Evolutionary conservation across 257 asterid species (phyloP).

Genomic region (Fraxinus cuspidata): DNA sequence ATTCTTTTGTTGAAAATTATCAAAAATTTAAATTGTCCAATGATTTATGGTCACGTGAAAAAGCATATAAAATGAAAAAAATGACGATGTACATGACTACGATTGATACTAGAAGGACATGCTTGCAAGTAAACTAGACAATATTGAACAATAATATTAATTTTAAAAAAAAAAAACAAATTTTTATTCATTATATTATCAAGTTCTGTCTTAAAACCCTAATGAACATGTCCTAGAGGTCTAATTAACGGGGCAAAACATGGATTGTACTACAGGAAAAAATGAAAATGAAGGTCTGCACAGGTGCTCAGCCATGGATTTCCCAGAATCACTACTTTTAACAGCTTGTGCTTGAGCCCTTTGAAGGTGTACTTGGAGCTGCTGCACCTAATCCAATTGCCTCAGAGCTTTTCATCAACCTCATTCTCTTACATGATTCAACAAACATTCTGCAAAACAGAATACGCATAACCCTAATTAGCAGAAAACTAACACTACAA

Average conservation of each 20-base stretch:
- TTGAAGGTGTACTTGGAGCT: slow-evolving; percentile 41
- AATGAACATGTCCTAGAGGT: not conserved
- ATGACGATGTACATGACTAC: too few species aligned
- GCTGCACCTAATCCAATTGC: slow-evolving; percentile 33
- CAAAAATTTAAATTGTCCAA: too few species aligned
- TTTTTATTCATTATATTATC: not conserved
- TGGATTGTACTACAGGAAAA: not conserved
- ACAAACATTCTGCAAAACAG: slow-evolving; percentile 65
- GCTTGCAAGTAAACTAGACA: too few species aligned
- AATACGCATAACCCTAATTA: not conserved
- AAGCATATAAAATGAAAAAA: too few species aligned
- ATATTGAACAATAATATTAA: not conserved
- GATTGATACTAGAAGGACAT: too few species aligned
- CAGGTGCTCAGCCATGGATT: slow-evolving; percentile 26
- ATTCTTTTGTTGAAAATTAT: too few species aligned
- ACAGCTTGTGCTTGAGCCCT: slow-evolving; percentile 38
- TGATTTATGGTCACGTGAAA: too few species aligned
- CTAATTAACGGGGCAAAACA: not conserved
- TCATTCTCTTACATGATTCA: slow-evolving; percentile 71
- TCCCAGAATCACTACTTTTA: slow-evolving; percentile 19
- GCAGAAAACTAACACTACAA: too few species aligned
- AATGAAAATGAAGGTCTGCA: slow-evolving; percentile 18
- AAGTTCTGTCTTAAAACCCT: not conserved
- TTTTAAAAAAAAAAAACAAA: not conserved
- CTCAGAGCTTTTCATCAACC: slow-evolving; percentile 74